Conservation (phyloP, 495 filamentous ascomycete species). For the Alectoria sarmentosa region DNA sequence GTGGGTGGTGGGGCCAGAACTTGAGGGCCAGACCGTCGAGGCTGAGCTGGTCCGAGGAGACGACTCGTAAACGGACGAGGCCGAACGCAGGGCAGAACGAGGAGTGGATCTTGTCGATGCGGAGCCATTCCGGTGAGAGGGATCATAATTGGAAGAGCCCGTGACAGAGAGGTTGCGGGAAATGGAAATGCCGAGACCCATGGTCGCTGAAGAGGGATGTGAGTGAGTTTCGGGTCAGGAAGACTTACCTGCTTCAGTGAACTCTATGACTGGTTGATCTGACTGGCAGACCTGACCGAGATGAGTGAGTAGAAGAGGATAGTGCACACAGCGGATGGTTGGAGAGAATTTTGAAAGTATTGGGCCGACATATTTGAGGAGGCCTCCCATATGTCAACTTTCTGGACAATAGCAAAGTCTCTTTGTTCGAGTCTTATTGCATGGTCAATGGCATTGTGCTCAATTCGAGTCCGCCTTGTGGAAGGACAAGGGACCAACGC, state of each 20-base stretch:
- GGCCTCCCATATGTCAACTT: neutral
- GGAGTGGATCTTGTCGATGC: neutral
- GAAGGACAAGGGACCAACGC: neutral
- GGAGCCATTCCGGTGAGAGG: neutral
- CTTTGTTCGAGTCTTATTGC: neutral
- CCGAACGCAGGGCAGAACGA: no score
- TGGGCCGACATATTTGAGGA: neutral
- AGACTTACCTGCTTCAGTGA: neutral
- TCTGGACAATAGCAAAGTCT: neutral
- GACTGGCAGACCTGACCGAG: neutral
- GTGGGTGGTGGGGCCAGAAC: no score
- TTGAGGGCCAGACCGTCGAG: no score
- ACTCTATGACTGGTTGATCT: neutral
- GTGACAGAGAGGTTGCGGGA: neutral
- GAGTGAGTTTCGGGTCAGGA: neutral
- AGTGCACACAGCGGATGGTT: neutral
- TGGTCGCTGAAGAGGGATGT: neutral
- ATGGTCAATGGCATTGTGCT: neutral
- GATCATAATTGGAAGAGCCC: neutral
- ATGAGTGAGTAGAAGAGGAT: neutral
- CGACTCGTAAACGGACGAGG: no score
- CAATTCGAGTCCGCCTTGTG: neutral
- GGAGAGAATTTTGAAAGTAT: neutral
- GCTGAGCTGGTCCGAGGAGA: no score
- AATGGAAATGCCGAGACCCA: neutral